Evolutionary conservation across 768 basidiomycete genomes (phyloP), one percentile per base, ranked within the genome.

Genomic region (Kwoniella bestiolae): DNA sequence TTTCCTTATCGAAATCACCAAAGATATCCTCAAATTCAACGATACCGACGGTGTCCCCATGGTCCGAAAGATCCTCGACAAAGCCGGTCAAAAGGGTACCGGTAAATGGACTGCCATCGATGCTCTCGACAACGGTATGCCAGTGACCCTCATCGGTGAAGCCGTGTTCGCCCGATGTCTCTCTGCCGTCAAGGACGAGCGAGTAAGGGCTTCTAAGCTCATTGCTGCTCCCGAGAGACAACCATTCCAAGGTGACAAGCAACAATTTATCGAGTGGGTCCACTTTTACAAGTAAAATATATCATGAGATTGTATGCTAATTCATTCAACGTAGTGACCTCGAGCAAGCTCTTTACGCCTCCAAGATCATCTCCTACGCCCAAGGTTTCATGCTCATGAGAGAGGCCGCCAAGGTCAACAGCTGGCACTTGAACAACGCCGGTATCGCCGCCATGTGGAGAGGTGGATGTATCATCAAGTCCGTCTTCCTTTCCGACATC

Each of bases 301-400:
- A 34, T 25, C 16, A 32, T 18, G 25, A 29, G 4, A n/a, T 49
- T 9, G 60, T 50, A 52, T 53, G 59, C 45, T 21, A 29, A 11
- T 23, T 5, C 51, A n/a, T 55, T 14, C 32, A 35, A 29, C 25
- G 0, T 60, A 79, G 78, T 80, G 96, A 99, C 83, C 90, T 99
- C 68, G 96, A 98, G 83, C 96, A 98, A 82, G 96, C 95, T 52
- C 86, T 99, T 65, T 99, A 99, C 83, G 96, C 95, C 56, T 96
- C 94, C 75, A 99, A 99, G 86, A 94, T 99, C 82, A 95, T 97
- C 77, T 98, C 95, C 31, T 99, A 99, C 86, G 92, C 95, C 4
- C 96, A 99, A 83, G 96, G 96, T 71, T 99, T 98, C 86, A 95
- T 99, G 88, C 87, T 99, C 78, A 96, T 99, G 94, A 87, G 96